These are phyloP conservation scores for Talaromyces sp. DNA, from an alignment of 2,329 filamentous ascomycete species.

Conservation along the genomic window DNA sequence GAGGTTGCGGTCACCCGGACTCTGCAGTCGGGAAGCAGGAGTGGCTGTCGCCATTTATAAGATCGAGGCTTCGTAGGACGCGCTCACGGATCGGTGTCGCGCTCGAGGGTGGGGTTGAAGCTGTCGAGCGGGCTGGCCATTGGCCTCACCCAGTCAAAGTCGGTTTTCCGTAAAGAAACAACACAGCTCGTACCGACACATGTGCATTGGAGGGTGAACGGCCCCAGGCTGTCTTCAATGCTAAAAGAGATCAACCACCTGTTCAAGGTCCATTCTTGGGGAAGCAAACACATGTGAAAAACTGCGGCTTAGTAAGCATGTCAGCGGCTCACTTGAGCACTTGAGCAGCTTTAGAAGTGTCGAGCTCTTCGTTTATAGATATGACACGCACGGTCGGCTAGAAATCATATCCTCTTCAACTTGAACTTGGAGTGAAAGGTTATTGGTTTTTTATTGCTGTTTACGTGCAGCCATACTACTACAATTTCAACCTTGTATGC, in stretches of 20 bases:
- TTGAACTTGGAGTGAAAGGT: too few relatives aligned
- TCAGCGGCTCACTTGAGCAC: too few relatives aligned
- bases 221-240: too few relatives aligned
- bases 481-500: too few relatives aligned
- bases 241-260: too few relatives aligned
- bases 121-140: constrained; percentile 19
- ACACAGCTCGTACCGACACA: neutral
- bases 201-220: neutral
- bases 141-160: constrained; percentile 10
- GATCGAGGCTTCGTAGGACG: neutral
- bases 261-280: too few relatives aligned
- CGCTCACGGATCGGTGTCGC: neutral
- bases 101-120: constrained; percentile 16
- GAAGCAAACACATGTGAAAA: neutral
- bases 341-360: too few relatives aligned
- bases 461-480: too few relatives aligned
- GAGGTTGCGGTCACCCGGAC: constrained; percentile 70
- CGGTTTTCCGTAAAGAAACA: neutral
- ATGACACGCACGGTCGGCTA: too few relatives aligned
- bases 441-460: too few relatives aligned
- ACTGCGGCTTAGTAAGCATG: constrained; percentile 7
- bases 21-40: constrained; percentile 30
- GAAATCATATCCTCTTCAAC: too few relatives aligned
- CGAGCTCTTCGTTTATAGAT: too few relatives aligned
- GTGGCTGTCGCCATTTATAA: constrained; percentile 34